Conservation (phyloP, 169 alveolate species). For the Eimeria acervulina region DNA sequence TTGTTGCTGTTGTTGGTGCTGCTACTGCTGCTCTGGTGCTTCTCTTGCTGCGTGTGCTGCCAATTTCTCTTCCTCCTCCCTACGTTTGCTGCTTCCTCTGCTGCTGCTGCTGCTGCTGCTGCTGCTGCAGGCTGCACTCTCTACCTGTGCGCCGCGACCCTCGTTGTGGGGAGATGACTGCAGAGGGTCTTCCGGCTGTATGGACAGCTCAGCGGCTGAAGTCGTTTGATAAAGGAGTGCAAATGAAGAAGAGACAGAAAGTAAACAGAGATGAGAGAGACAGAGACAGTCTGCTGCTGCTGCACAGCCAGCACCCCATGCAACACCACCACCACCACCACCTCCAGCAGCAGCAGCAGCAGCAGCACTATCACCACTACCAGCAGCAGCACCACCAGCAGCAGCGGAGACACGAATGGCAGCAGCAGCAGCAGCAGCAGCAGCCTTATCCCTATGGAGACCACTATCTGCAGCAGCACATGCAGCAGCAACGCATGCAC, state of each 20-base stretch:
- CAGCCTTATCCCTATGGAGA: not conserved
- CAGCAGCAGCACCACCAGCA: not conserved
- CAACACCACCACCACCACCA: not conserved
- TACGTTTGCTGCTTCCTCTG: no score
- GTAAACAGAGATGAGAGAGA: not conserved
- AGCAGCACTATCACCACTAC: not conserved
- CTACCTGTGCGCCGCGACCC: not conserved
- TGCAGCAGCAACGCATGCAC: no score
- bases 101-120: constrained; percentile 52
- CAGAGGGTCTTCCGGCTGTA: not conserved
- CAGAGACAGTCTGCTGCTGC: not conserved
- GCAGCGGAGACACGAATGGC: no score
- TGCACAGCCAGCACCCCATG: not conserved
- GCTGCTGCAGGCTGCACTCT: constrained; percentile 46
- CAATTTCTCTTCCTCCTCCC: not conserved
- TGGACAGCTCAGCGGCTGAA: constrained; percentile 44
- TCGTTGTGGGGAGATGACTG: not conserved
- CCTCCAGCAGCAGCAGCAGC: not conserved
- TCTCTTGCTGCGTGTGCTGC: not conserved
- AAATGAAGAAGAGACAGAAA: no score
- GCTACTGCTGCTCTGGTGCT: no score
- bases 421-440: constrained; percentile 6
- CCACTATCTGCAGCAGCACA: no score
- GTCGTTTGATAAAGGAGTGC: not conserved
- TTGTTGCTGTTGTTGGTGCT: not conserved